Evolutionary conservation across 768 basidiomycete genomes (phyloP), one percentile per base, ranked within the genome.

Genomic region (Lactarius hengduanensis): DNA sequence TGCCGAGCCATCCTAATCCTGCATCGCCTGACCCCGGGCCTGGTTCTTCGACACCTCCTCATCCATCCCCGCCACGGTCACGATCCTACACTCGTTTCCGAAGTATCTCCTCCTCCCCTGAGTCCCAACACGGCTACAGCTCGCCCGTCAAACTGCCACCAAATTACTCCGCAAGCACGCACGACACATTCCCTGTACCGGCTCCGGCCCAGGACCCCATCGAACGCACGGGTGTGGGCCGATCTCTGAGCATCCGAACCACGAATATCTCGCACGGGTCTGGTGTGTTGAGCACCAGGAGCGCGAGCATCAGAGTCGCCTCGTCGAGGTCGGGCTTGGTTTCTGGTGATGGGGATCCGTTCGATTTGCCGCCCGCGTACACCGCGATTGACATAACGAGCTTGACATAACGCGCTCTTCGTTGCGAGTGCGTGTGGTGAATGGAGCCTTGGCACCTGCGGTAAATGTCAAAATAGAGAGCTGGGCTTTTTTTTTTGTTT

Each of bases 331-430:
- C 62, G 15, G 50, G 40, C 36, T 47, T 38, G 30, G 28, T 41
- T 18, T 59, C 57, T 45, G 61, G 34, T 26, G 47, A 40, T 3
- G 57, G 11, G 7, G 61, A 59, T 7, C 62, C 41, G 20, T 70
- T 50, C 28, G 67, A 69, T 32, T 6, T 61, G 38, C 69, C 62
- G 2, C 67, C 67, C 3, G 69, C 69, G 11, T 70, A 70, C 61
- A 69, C 26, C 26, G 26, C 26, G 26, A 26, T 26, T 26, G 26
- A 26, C 26, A n/a, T n/a, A n/a, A 56, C 47, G 22, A 3, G 4
- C 30, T 68, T 11, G 69, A 70, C 47, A 28, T 59, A 41, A 9
- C 53, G 8, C 57, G 53, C 60, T 59, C 68, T 18, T 41, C 58
- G 20, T 41, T 56, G 10, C 64, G 7, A 30, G 30, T 30, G 30